Base-by-base conservation (phyloP, 73 alveolate species). In the Paramecium tetraurelia region DNA sequence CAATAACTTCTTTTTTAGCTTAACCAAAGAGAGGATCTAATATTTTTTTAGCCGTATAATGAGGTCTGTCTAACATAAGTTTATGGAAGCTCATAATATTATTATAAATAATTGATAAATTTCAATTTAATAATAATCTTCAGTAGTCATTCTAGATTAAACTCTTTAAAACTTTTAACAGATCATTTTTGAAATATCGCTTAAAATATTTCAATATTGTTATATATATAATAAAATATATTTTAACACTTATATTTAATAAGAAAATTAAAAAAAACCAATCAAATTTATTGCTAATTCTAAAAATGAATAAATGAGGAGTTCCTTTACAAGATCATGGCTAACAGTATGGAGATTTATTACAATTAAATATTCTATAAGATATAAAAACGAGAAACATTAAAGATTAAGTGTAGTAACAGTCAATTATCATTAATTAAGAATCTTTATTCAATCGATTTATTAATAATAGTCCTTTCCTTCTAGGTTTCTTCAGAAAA, bases 11-110 rank as follows among this genome's bases (percentile, higher is more conserved):
- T 63, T 20, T 27, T 31, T 63, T 63, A 18, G 69, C 11, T 63
- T 63, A 63, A 3, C 20, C 46, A 31, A 63, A 14, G 14, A 63
- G 44, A 27, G 84, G 84, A 27, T 63, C 27, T 33, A 63, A 63
- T 27, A 63, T 63, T 63, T 63, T 63, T 18, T 63, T 63, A 27
- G 84, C 31, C 9, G 16, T 63, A 36, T 80, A 80, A 46, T 48
- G n/a, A 41, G 90, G 90, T 22, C 90, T 80, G 7, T 18, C 43
- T 46, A 43, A 14, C 90, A 80, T 40, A 7, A 41, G 57, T 36
- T 36, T 14, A 41, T 80, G 75, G n/a, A 80, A 80, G 33, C 75
- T 80, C 90, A 80, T 80, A 22, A 80, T 16, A 53, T 53, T 18
- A 53, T 53, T 53, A 53, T 53, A 16, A 53, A 16, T n/a, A 16